Evolutionary conservation across 768 basidiomycete species (phyloP), one percentile per base, ranked within the genome.

Genomic region (Cystobasidium ongulense): DNA sequence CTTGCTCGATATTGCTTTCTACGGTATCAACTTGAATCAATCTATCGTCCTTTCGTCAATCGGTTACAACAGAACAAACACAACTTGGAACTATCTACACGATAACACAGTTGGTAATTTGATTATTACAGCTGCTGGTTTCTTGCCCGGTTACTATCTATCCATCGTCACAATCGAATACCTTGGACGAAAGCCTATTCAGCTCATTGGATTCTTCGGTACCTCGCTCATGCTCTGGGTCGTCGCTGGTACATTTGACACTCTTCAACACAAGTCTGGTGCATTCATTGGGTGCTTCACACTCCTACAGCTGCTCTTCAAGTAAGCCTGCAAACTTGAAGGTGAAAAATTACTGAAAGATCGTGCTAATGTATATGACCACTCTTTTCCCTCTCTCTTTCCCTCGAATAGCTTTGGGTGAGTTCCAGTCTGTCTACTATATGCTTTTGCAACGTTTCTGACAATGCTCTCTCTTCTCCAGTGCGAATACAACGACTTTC

Each of bases 1-100:
- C 82, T 78, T 90, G 27, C 84, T 90, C 38, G 59, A 74, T 65
- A 76, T 64, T 39, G 52, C 72, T 39, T 76, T 68, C 66, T 75
- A 89, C 79, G 89, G 90, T 1, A 88, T 90, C 82, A 86, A 86
- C 78, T 80, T 87, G 43, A 80, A 78, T 74, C 78, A 76, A 50
- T 88, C 87, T 77, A 87, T 89, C 76, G 88, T 91, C n/a, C 84
- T 91, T 8, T 82, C 87, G 76, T 83, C 86, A 77, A 90, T 91
- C 39, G 89, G 88, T 0, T 90, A 84, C 50, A 73, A 73, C 72
- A 53, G 29, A 39, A 73, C 62, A 10, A 36, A 29, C 13, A 73
- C 31, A 3, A 36, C 52, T 25, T 71, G 68, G 68, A 54, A 71
- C 25, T 71, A 57, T 35, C 54, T 71, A 10, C 43, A 46, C 25